A percentile compares a stretch with the other conserved stretches of the same genome.
Evolutionary conservation across 2,329 filamentous ascomycete genomes (phyloP).

Genomic region (Fusarium nisikadoi): DNA sequence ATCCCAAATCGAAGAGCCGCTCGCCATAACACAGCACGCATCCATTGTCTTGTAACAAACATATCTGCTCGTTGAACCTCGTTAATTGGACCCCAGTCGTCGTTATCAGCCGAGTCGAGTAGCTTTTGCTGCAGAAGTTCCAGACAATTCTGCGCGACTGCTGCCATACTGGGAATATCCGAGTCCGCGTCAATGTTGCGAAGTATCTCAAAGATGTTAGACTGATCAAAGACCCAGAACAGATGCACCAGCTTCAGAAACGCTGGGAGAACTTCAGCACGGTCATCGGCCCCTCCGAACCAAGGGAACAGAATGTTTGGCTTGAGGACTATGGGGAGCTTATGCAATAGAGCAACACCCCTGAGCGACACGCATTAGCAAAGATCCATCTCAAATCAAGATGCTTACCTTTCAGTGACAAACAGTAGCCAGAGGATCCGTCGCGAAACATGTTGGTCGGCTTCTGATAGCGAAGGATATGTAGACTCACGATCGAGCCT

Average conservation of each 20-base stretch:
- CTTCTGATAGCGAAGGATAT: slow-evolving; percentile 49
- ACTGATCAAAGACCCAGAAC: slow-evolving; percentile 62
- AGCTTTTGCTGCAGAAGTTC: slow-evolving; percentile 56
- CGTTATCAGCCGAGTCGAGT: slow-evolving; percentile 52
- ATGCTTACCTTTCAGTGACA: slow-evolving; percentile 54
- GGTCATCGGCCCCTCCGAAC: slow-evolving; percentile 51
- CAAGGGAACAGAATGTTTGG: slow-evolving; percentile 53
- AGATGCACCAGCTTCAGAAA: slow-evolving; percentile 61
- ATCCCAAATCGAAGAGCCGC: slow-evolving; percentile 51
- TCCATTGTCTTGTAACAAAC: slow-evolving; percentile 62
- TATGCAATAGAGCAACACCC: slow-evolving; percentile 62
- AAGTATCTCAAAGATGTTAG: slow-evolving; percentile 59
- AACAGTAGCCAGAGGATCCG: slow-evolving; percentile 61
- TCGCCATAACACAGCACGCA: slow-evolving; percentile 61
- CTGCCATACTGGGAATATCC: slow-evolving; percentile 45
- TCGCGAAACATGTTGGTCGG: slow-evolving; percentile 58
- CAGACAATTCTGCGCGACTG: slow-evolving; percentile 48
- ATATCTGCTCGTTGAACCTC: slow-evolving; percentile 61
- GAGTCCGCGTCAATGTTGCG: slow-evolving; percentile 51
- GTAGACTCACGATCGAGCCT: slow-evolving; percentile 57
- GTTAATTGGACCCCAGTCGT: slow-evolving; percentile 52
- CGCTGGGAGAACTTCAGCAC: slow-evolving; percentile 57
- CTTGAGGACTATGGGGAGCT: slow-evolving; percentile 58
- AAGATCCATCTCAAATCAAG: background rate
- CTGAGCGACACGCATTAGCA: slow-evolving; percentile 41